A percentile compares a stretch with the other conserved stretches of the same genome.
phyloP scores from a whole-genome alignment of 768 basidiomycete genomes.

The Auricularia cornea region DNA sequence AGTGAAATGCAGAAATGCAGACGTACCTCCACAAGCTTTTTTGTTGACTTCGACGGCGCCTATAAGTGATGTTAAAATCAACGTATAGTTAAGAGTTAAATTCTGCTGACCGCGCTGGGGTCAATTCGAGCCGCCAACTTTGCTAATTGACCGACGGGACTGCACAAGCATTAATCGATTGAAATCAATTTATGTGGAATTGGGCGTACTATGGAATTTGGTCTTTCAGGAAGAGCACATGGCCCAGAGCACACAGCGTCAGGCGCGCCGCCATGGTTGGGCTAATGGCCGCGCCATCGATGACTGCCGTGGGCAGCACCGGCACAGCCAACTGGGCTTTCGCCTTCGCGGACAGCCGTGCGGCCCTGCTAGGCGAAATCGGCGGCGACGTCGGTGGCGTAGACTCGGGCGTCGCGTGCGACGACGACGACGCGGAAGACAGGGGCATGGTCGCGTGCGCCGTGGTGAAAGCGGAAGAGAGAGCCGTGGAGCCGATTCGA shows the following conservation, averaged over 20 bases:
- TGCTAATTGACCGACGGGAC: constrained; percentile 5
- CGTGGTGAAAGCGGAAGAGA: background rate
- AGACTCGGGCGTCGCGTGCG: background rate
- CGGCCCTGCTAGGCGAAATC: background rate
- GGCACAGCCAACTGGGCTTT: background rate
- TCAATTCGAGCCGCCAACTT: background rate
- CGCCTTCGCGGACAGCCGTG: background rate
- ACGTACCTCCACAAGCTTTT: constrained; percentile 28
- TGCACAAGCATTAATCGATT: background rate
- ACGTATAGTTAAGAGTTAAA: background rate
- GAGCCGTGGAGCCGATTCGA: too few relatives aligned
- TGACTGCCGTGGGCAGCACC: background rate
- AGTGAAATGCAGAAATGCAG: background rate
- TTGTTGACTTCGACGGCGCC: constrained; percentile 20
- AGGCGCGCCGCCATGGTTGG: constrained; percentile 48
- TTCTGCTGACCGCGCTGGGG: background rate
- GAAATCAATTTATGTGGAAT: background rate
- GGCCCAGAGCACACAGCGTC: constrained; percentile 53
- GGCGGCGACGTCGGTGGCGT: background rate
- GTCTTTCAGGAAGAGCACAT: constrained; percentile 68
- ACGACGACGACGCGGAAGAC: background rate
- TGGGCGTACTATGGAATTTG: constrained; percentile 67
- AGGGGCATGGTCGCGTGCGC: background rate
- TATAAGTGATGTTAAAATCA: constrained; percentile 30
- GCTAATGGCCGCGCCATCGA: background rate